These are phyloP conservation scores for Dunaliella primolecta DNA, from an alignment of 139 green algal genomes.

Conservation along the genomic window DNA sequence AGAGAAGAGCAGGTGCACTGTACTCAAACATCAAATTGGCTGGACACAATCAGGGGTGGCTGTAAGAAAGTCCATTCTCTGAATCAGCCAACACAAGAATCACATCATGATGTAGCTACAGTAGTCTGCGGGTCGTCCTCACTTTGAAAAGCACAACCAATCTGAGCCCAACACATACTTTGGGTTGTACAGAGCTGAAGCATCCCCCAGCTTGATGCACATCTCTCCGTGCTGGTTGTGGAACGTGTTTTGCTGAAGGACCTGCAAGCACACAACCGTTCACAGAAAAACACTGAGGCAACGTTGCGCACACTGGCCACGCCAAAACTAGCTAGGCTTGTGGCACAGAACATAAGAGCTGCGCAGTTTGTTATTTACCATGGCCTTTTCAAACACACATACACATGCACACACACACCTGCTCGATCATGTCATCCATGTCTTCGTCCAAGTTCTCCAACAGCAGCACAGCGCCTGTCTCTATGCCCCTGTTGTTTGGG, in stretches of 20 bases:
- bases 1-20: too few species aligned
- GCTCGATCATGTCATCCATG: slow-evolving; percentile 46
- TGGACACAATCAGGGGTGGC: too few species aligned
- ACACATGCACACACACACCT: neutral
- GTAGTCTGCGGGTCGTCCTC: too few species aligned
- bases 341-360: neutral
- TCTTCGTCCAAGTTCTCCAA: slow-evolving; percentile 46
- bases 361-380: too few species aligned
- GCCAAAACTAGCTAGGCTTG: too few species aligned
- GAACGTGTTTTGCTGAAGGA: slow-evolving; percentile 8
- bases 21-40: too few species aligned
- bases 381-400: neutral
- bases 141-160: too few species aligned
- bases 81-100: too few species aligned
- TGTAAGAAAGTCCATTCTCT: too few species aligned
- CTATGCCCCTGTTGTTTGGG: slow-evolving; percentile 46
- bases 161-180: too few species aligned
- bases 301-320: too few species aligned
- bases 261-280: neutral
- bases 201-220: slow-evolving; percentile 25
- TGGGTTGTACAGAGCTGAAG: slow-evolving; percentile 9
- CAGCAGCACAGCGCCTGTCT: slow-evolving; percentile 36
- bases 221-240: slow-evolving; percentile 3
- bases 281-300: neutral
- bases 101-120: too few species aligned